Base-by-base conservation (phyloP, 805 yeast genomes). In the Ogataea pignaliae region DNA sequence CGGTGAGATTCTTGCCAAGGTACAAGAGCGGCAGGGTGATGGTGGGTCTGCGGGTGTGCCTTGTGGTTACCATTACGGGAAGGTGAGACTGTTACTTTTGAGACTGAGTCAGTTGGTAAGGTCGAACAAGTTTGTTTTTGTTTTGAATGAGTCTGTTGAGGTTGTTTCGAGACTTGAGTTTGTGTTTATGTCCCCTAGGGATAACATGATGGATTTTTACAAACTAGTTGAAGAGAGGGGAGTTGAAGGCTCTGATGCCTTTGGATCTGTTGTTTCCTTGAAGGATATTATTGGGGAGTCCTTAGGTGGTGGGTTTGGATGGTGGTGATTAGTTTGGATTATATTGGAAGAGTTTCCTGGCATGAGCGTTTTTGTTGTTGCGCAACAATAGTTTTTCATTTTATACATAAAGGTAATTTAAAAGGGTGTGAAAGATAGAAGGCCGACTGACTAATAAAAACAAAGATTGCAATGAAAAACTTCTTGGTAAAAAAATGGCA, bases 71-170 rank as follows among this genome's bases (percentile, higher is more conserved):
- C 15, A 12, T 3, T 40, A 29, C 12, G 16, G 17, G 13, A 40
- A 29, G 29, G 17, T 40, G 4, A 28, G 34, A 10, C 18, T 40
- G 38, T 11, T 36, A 30, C 18, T 36, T 29, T 17, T 17, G 29
- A 10, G 38, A 30, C 6, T 36, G 38, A 3, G 8, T n/a, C 15
- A 26, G 38, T 12, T 9, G 13, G 32, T 31, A 12, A 14, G 34
- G 29, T 14, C 10, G 14, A 30, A 36, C 9, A 33, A 14, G 9
- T 28, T 13, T 30, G 29, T 30, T 1, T 49, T 57, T 3, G 33
- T 47, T 7, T 30, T 61, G n/a, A 54, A 50, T 39, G 65, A 60
- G 35, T 39, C 57, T 15, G 16, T 15, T 3, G 58, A 52, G 10
- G 48, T 59, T 18, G 29, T 46, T 5, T 40, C 43, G 10, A 38